These are phyloP conservation scores for Verticillium dahliae DNA, from an alignment of 2,329 filamentous ascomycete genomes.

Conservation along the genomic window DNA sequence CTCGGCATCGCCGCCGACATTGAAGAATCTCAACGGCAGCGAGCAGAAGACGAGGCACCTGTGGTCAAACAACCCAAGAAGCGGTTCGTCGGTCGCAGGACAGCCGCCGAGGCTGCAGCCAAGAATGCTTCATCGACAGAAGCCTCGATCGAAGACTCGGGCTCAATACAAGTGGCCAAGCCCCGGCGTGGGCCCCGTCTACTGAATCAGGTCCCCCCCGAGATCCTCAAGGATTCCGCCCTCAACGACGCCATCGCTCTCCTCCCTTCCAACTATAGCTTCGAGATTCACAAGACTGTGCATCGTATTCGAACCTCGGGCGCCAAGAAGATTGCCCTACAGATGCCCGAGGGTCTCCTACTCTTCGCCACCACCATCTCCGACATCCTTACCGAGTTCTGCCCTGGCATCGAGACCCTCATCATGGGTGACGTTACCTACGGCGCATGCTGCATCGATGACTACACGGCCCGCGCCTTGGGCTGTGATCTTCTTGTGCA, in stretches of 20 bases:
- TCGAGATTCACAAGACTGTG: conserved; percentile 97
- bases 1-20: conserved; percentile 64
- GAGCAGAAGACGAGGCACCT: conserved; percentile 27
- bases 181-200: conserved; percentile 68
- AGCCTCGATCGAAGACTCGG: conserved; percentile 47
- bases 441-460: conserved; percentile 96
- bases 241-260: conserved; percentile 84
- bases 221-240: conserved; percentile 77
- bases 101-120: conserved; percentile 57
- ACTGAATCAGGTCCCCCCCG: conserved; percentile 84
- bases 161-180: conserved; percentile 63
- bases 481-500: conserved; percentile 93
- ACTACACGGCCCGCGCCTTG: conserved; percentile 90
- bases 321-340: conserved; percentile 81
- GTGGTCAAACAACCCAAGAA: conserved; percentile 72
- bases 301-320: conserved; percentile 79
- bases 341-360: conserved; percentile 92
- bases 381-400: conserved; percentile 92
- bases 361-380: conserved; percentile 97
- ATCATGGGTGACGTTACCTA: conserved; percentile 99
- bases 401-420: conserved; percentile 80
- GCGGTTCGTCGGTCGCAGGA: conserved; percentile 79
- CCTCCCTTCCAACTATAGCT: conserved; percentile 93
- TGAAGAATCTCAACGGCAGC: conserved; percentile 37
- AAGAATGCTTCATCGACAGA: conserved; percentile 27